Evolutionary conservation across 495 filamentous ascomycete species (phyloP).

Genomic region (Aspergillus olivimuriae): DNA sequence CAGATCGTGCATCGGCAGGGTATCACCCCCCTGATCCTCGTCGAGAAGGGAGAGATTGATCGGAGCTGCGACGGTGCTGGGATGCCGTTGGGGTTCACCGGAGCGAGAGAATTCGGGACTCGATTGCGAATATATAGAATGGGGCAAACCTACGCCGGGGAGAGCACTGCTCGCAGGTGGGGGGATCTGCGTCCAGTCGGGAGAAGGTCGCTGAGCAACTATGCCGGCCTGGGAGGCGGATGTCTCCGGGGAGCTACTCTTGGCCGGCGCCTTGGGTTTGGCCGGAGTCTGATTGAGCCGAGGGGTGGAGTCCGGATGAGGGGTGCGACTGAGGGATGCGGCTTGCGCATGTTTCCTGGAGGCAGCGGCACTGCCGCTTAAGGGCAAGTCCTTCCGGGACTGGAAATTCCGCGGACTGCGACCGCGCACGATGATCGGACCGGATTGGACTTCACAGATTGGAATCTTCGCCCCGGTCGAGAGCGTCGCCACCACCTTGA

Average conservation of each 20-base stretch:
- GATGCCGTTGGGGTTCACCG: slow-evolving; percentile 24
- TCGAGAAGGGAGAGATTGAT: slow-evolving; percentile 72
- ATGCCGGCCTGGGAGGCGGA: slow-evolving; percentile 31
- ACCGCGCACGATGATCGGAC: slow-evolving; percentile 71
- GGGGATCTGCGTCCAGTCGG: slow-evolving; percentile 37
- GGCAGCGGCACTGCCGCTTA: slow-evolving; percentile 63
- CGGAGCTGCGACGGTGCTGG: slow-evolving; percentile 39
- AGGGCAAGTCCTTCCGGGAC: slow-evolving; percentile 66
- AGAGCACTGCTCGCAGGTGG: slow-evolving; percentile 21
- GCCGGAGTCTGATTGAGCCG: slow-evolving; percentile 45
- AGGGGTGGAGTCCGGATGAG: slow-evolving; percentile 39
- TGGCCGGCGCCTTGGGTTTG: slow-evolving; percentile 44
- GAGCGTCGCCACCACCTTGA: slow-evolving; percentile 67
- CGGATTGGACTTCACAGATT: slow-evolving; percentile 65
- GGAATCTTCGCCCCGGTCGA: slow-evolving; percentile 61
- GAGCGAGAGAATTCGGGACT: slow-evolving; percentile 45
- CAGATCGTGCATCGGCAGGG: slow-evolving; percentile 17
- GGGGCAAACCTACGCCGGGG: slow-evolving; percentile 26
- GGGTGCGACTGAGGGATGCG: slow-evolving; percentile 36
- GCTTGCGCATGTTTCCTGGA: slow-evolving; percentile 50
- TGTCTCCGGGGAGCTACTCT: slow-evolving; percentile 37
- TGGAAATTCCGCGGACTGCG: slow-evolving; percentile 77
- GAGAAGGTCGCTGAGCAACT: slow-evolving; percentile 28
- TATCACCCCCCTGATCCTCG: slow-evolving; percentile 48
- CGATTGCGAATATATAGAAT: slow-evolving; percentile 45